A percentile compares a stretch with the other conserved stretches of the same genome.
These are phyloP conservation scores for Trichoderma virens DNA, from an alignment of 495 filamentous ascomycete species.

Conservation along the genomic window DNA sequence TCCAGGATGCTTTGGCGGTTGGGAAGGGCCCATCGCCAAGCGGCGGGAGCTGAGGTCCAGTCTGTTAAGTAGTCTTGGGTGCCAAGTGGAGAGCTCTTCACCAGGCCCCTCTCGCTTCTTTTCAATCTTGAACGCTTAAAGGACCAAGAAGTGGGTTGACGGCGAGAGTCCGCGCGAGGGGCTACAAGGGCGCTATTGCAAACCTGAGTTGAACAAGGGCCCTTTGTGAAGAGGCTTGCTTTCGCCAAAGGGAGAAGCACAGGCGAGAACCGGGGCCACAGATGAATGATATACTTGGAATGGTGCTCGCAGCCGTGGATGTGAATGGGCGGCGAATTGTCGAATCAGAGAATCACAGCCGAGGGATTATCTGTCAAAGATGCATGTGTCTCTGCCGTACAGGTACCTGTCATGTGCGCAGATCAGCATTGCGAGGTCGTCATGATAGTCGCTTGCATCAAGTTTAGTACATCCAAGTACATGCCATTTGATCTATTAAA, in stretches of 20 bases:
- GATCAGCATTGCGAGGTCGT: neutral
- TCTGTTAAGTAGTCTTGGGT: conserved; percentile 3
- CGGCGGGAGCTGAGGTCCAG: neutral
- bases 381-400: neutral
- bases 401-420: conserved; percentile 2
- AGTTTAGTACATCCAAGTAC: neutral
- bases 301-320: neutral
- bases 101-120: neutral
- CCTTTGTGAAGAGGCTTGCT: neutral
- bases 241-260: neutral
- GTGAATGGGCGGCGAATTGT: neutral
- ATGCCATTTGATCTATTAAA: neutral
- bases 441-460: neutral
- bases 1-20: conserved; percentile 7
- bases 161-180: neutral
- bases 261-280: neutral
- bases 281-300: neutral
- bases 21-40: neutral
- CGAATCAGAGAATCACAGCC: conserved; percentile 5
- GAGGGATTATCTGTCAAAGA: conserved; percentile 1
- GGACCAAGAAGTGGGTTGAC: neutral
- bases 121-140: conserved; percentile 1
- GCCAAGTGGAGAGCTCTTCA: neutral
- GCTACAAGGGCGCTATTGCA: neutral
- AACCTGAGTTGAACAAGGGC: neutral